These are phyloP conservation scores for Mycena filopes DNA, from an alignment of 768 basidiomycete species.

Conservation along the genomic window DNA sequence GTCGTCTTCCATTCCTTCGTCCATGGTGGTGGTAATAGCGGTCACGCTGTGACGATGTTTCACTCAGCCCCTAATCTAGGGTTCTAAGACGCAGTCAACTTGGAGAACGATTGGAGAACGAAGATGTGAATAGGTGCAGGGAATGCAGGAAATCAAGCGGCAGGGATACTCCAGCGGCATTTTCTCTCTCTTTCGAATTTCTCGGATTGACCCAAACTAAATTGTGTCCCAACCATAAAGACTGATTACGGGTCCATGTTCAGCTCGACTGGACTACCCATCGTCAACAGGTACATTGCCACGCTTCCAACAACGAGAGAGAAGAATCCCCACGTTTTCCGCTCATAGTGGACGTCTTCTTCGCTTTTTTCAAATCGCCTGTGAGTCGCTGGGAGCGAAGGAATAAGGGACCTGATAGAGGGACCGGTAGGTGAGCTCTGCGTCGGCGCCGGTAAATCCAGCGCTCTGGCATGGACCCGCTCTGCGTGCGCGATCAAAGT, in stretches of 20 bases:
- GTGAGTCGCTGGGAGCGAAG: conserved; percentile 42
- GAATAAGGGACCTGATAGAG: conserved; percentile 53
- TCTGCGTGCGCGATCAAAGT: conserved; percentile 67
- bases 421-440: conserved; percentile 32
- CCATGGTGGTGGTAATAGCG: conserved; percentile 19
- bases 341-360: conserved; percentile 59
- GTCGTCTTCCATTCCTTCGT: conserved; percentile 30
- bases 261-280: conserved; percentile 2
- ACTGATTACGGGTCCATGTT: too few species aligned
- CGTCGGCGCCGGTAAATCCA: conserved; percentile 34
- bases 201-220: too few species aligned
- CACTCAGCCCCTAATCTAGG: background rate
- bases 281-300: conserved; percentile 41
- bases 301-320: conserved; percentile 56
- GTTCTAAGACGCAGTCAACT: too few species aligned
- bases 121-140: too few species aligned
- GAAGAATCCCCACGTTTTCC: conserved; percentile 65
- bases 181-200: too few species aligned
- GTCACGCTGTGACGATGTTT: background rate
- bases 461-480: conserved; percentile 51
- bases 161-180: too few species aligned
- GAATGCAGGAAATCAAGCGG: too few species aligned
- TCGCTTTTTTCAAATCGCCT: conserved; percentile 40
- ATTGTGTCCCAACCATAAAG: too few species aligned
- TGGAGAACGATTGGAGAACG: too few species aligned